Evolutionary conservation across 495 filamentous ascomycete species (phyloP), one percentile per base, ranked within the genome.

Genomic region (Penicillium pancosmium): DNA sequence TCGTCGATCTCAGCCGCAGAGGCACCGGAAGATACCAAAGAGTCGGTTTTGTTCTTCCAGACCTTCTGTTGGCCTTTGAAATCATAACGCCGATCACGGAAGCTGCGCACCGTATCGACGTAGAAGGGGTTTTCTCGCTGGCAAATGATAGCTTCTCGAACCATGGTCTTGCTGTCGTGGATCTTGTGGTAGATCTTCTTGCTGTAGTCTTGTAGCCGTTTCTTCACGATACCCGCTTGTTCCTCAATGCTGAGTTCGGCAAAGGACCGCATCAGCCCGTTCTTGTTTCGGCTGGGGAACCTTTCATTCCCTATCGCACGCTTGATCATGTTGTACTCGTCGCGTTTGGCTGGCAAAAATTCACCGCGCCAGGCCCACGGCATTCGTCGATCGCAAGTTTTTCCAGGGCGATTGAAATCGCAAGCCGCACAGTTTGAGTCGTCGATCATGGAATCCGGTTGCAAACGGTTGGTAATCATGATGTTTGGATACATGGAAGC

Each of bases 131-230:
- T 99, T 71, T 99, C 94, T 56, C 94, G 84, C 68, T 99, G 94
- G 71, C 94, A 99, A 60, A 99, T 97, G 67, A 99, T 97, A 3
- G 94, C 94, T 67, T 98, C 94, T 51, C 92, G 86, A 57, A 94
- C 90, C 61, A 96, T 92, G 0, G 92, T 98, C 56, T 89, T 93
- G 15, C 90, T 88, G 57, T 97, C 95, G 68, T 97, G 94, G 59
- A 99, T 97, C 68, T 97, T 98, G 80, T 99, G 93, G 70, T 99
- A 99, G 57, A 99, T 95, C 74, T 98, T 98, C 73, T 97, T 97
- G 70, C 90, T 93, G 78, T 96, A 99, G 43, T 93, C 86, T 57
- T 90, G 89, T 35, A 99, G 75, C 46, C 94, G 83, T 65, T 98
- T 99, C 67, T 93, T 92, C 34, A 92, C 83, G 36, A 92, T 76